These are phyloP conservation scores for Ophiostoma sp. DNA, from an alignment of 2,329 filamentous ascomycete genomes.

Conservation along the genomic window DNA sequence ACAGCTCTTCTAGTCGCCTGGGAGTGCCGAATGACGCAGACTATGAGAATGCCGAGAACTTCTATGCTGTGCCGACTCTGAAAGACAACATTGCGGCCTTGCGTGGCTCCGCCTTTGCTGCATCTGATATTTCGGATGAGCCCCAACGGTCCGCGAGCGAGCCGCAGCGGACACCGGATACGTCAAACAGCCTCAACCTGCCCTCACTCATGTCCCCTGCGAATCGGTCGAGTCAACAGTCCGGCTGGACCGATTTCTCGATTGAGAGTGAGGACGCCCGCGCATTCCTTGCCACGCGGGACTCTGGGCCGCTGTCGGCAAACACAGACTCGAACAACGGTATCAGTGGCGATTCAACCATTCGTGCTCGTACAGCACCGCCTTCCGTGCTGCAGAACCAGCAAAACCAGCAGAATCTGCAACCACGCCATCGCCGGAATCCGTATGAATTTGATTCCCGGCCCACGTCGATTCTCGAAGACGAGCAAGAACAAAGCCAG, in stretches of 20 bases:
- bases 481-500: slow-evolving; percentile 7
- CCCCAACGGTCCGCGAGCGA: slow-evolving; percentile 33
- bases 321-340: not conserved
- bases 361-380: slow-evolving; percentile 19
- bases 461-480: slow-evolving; percentile 35
- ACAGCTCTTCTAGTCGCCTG: slow-evolving; percentile 21
- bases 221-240: slow-evolving; percentile 56
- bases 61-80: slow-evolving; percentile 37
- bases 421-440: not conserved
- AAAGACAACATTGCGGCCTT: slow-evolving; percentile 39
- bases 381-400: not conserved
- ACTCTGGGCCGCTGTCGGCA: slow-evolving; percentile 1
- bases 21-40: slow-evolving; percentile 24
- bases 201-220: slow-evolving; percentile 46
- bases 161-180: slow-evolving; percentile 39
- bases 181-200: slow-evolving; percentile 49
- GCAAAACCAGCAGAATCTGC: not conserved
- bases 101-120: slow-evolving; percentile 38
- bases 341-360: slow-evolving; percentile 18
- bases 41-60: slow-evolving; percentile 35
- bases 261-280: slow-evolving; percentile 53
- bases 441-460: slow-evolving; percentile 33
- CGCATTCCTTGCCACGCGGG: slow-evolving; percentile 29
- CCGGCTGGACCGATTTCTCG: slow-evolving; percentile 62
- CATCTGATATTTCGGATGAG: slow-evolving; percentile 39